A percentile compares a stretch with the other conserved stretches of the same genome.
Evolutionary conservation across 208 protist species (phyloP).

Genomic region (Zelonia costaricensis): DNA sequence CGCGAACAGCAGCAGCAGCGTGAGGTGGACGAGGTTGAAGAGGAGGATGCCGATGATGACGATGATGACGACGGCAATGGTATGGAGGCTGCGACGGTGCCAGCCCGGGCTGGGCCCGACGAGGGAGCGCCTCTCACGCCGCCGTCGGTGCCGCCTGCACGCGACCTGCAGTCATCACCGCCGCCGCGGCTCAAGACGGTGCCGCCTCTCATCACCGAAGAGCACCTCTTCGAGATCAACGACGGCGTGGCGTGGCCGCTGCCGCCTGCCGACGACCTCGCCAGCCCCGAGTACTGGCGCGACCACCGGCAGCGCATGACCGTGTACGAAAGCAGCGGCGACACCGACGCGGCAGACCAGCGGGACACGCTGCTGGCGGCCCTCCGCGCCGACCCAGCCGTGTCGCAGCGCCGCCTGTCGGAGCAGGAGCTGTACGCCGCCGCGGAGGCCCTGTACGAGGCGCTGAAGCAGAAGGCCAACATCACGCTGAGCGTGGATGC

Average conservation of each 20-base stretch:
- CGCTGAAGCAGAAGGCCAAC: slow-evolving; percentile 72
- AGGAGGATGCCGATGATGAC: slow-evolving; percentile 11
- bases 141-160: too few relatives aligned
- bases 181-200: background rate
- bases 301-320: slow-evolving; percentile 61
- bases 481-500: slow-evolving; percentile 58
- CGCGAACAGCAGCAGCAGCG: background rate
- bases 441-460: slow-evolving; percentile 36
- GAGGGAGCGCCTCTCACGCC: too few relatives aligned
- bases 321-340: slow-evolving; percentile 63
- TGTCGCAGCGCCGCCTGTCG: background rate
- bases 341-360: slow-evolving; percentile 14
- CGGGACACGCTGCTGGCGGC: slow-evolving; percentile 16
- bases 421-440: slow-evolving; percentile 36
- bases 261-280: slow-evolving; percentile 73
- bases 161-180: too few relatives aligned
- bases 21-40: slow-evolving; percentile 6
- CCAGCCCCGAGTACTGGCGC: slow-evolving; percentile 60
- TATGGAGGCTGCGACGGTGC: background rate
- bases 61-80: background rate
- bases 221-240: slow-evolving; percentile 86
- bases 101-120: too few relatives aligned
- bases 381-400: slow-evolving; percentile 19
- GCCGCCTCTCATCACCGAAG: slow-evolving; percentile 53
- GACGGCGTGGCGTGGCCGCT: slow-evolving; percentile 71